Evolutionary conservation across 495 filamentous ascomycete genomes (phyloP).

Genomic region (Articulospora tetracladia): DNA sequence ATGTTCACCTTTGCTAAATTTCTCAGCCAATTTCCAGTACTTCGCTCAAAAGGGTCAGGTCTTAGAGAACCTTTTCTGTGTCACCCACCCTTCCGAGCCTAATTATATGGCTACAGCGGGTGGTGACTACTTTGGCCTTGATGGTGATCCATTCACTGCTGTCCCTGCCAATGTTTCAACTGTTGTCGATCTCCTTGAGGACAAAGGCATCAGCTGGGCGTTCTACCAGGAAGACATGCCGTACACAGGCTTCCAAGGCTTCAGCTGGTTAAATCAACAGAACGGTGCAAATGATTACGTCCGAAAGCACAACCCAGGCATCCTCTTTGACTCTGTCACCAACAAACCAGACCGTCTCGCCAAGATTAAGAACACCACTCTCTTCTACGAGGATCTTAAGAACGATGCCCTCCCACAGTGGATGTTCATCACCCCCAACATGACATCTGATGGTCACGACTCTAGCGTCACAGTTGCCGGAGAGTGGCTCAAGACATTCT

Average conservation of each 20-base stretch:
- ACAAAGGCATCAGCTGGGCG: slow-evolving; percentile 65
- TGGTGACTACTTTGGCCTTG: slow-evolving; percentile 44
- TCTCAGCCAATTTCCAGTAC: slow-evolving; percentile 44
- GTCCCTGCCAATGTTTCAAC: slow-evolving; percentile 63
- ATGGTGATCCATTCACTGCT: slow-evolving; percentile 49
- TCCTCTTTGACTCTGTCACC: slow-evolving; percentile 56
- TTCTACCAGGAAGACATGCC: slow-evolving; percentile 69
- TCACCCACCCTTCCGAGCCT: slow-evolving; percentile 67
- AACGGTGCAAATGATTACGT: slow-evolving; percentile 63
- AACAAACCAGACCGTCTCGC: slow-evolving; percentile 48
- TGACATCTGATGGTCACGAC: slow-evolving; percentile 66
- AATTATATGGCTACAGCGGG: slow-evolving; percentile 66
- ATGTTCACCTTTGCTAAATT: slow-evolving; percentile 8
- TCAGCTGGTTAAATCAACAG: slow-evolving; percentile 49
- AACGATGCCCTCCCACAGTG: slow-evolving; percentile 60
- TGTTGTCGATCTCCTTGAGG: slow-evolving; percentile 66
- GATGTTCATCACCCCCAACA: slow-evolving; percentile 75
- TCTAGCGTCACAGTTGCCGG: slow-evolving; percentile 58
- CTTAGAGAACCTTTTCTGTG: slow-evolving; percentile 55
- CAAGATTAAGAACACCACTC: slow-evolving; percentile 64
- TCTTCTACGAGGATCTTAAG: slow-evolving; percentile 55
- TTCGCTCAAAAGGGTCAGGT: slow-evolving; percentile 61
- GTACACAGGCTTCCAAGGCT: slow-evolving; percentile 62
- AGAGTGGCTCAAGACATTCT: slow-evolving; percentile 52
- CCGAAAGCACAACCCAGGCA: slow-evolving; percentile 72